Evolutionary conservation across 2,329 filamentous ascomycete genomes (phyloP).

Genomic region (Fusarium acutatum): DNA sequence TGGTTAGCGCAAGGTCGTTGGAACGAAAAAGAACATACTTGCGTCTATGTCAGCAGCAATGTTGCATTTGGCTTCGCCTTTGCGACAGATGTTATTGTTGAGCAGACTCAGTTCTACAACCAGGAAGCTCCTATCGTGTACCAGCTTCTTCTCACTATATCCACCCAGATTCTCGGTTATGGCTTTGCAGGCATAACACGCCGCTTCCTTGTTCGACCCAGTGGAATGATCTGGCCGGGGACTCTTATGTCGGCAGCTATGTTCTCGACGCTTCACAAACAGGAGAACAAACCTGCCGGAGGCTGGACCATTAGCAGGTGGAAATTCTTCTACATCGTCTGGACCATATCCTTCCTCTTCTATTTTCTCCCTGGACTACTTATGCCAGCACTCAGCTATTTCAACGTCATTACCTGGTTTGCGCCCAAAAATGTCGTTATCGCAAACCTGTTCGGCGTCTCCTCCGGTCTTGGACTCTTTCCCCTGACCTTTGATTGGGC

Average conservation of each 20-base stretch:
- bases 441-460: slow-evolving; percentile 85
- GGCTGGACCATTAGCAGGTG: slow-evolving; percentile 85
- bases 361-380: slow-evolving; percentile 87
- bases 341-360: slow-evolving; percentile 76
- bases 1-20: slow-evolving; percentile 84
- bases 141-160: slow-evolving; percentile 83
- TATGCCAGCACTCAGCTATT: slow-evolving; percentile 86
- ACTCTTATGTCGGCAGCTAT: slow-evolving; percentile 89
- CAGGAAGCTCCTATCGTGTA: slow-evolving; percentile 81
- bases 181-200: slow-evolving; percentile 84
- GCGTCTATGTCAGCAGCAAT: slow-evolving; percentile 89
- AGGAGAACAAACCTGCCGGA: slow-evolving; percentile 82
- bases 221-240: slow-evolving; percentile 91
- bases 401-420: slow-evolving; percentile 89
- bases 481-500: slow-evolving; percentile 93
- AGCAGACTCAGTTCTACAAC: slow-evolving; percentile 89
- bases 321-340: slow-evolving; percentile 83
- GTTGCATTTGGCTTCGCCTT: slow-evolving; percentile 91
- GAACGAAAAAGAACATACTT: slow-evolving; percentile 91
- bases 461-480: slow-evolving; percentile 84
- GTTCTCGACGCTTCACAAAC: slow-evolving; percentile 86
- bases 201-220: slow-evolving; percentile 82
- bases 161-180: slow-evolving; percentile 87
- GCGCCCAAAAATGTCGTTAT: slow-evolving; percentile 86
- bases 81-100: slow-evolving; percentile 88